Evolutionary conservation across 2,329 filamentous ascomycete genomes (phyloP), one percentile per base, ranked within the genome.

Genomic region (Curvularia eragrostidis): DNA sequence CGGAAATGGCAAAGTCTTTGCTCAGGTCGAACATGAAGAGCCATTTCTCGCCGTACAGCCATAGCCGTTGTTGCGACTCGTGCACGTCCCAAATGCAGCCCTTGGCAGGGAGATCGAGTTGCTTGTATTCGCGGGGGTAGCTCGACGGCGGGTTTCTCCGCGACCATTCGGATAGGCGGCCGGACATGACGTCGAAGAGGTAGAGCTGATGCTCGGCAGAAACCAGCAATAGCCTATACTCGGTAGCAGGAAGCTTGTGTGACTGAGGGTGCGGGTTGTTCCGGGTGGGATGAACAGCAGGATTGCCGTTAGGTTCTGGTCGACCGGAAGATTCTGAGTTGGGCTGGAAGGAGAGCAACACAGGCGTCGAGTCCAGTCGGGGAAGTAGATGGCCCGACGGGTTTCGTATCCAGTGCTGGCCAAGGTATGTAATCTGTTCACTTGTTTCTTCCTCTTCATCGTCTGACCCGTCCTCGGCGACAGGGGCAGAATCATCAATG

Each of bases 11-110:
- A 48, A 95, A 83, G 74, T 97, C 89, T 68, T 85, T 84, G 19
- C 85, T 85, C 28, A 96, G 80, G 74, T 98, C 93, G 59, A 99
- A 86, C 93, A 98, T 98, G 79, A 91, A 93, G 23, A 99, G 77
- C 84, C 93, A 98, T 1, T 86, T 88, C 39, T 87, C 85, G 6
- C 94, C 93, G 70, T 96, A 97, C 19, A 98, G 79, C 92, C 94
- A 98, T 7, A 94, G 78, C 13, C 94, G 85, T 47, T 74, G 65
- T 21, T 68, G 60, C 1, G 63, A 53, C 46, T 87, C 81, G n/a
- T 79, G 66, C 1, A 89, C 82, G 71, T 96, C 90, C 93, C 94
- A 98, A 38, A 97, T 77, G 24, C 88, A 87, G 3, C 93, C 93
- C 81, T 94, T 94, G 52, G 90, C 90, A 41, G 91, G 83, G 73